Conservation (phyloP, 1,284 basidiomycete species). For the Microbotryum silenes-acaulis region DNA sequence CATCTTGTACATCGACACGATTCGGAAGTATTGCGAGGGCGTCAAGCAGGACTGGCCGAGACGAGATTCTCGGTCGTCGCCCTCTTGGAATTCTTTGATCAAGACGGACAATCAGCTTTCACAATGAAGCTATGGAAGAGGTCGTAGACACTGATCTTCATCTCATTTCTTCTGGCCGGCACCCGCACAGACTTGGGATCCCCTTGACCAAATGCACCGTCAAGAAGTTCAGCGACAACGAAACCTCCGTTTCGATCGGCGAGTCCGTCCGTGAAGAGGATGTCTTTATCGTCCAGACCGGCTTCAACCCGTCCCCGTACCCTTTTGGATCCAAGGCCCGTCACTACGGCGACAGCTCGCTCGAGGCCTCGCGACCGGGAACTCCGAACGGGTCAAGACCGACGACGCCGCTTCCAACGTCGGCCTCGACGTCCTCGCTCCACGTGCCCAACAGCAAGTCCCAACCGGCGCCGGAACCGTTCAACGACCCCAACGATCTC, state of each 20-base stretch:
- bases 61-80: background rate
- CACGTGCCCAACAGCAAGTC: background rate
- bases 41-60: background rate
- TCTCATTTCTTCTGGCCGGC: background rate
- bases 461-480: constrained; percentile 20
- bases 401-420: background rate
- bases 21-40: no score
- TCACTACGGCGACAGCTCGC: constrained; percentile 42
- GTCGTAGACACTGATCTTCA: background rate
- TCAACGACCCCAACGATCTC: constrained; percentile 44
- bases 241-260: constrained; percentile 45
- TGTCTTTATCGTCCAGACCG: constrained; percentile 82
- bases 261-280: constrained; percentile 96
- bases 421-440: constrained; percentile 20
- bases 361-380: constrained; percentile 48
- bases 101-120: no score
- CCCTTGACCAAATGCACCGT: constrained; percentile 82
- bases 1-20: no score
- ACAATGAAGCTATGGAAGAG: background rate
- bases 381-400: constrained; percentile 15
- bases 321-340: constrained; percentile 29
- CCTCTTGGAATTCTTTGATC: background rate
- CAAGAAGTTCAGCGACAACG: constrained; percentile 71
- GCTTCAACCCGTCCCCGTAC: constrained; percentile 38
- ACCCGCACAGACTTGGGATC: constrained; percentile 66